A percentile compares a stretch with the other conserved stretches of the same genome.
phyloP scores from a whole-genome alignment of 2,329 filamentous ascomycete genomes.

The Huntiella omanensis region DNA sequence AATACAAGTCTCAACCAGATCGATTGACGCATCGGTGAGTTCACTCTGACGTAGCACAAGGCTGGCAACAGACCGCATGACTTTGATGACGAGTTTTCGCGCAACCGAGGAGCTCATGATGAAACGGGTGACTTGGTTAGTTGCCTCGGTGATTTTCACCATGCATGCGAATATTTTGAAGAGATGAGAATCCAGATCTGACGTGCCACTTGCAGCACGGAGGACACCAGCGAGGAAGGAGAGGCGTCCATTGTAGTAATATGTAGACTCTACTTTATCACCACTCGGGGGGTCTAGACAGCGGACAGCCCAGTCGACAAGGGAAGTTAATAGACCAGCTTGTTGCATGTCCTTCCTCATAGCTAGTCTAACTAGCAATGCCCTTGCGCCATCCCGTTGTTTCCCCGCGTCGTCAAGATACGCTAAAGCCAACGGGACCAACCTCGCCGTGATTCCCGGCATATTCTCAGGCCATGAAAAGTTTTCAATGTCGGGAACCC shows the following conservation, averaged over 20 bases:
- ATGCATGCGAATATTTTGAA: slow-evolving; percentile 45
- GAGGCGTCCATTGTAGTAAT: slow-evolving; percentile 60
- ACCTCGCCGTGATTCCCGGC: slow-evolving; percentile 50
- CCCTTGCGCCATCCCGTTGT: slow-evolving; percentile 73
- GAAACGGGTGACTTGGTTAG: slow-evolving; percentile 27
- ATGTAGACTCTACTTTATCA: slow-evolving; percentile 32
- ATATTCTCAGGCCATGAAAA: slow-evolving; percentile 39
- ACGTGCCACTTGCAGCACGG: slow-evolving; percentile 48
- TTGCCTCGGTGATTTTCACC: slow-evolving; percentile 35
- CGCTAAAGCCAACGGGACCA: slow-evolving; percentile 51
- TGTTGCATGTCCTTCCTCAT: slow-evolving; percentile 76
- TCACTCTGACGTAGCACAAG: slow-evolving; percentile 38
- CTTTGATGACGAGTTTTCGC: slow-evolving; percentile 68
- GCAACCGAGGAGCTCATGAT: slow-evolving; percentile 59
- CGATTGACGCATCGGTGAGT: slow-evolving; percentile 24
- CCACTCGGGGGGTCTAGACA: slow-evolving; percentile 30
- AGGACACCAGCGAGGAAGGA: slow-evolving; percentile 63
- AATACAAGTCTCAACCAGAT: slow-evolving; percentile 61
- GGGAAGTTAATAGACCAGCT: slow-evolving; percentile 45
- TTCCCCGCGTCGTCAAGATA: slow-evolving; percentile 64
- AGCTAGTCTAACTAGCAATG: slow-evolving; percentile 62
- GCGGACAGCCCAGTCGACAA: slow-evolving; percentile 53
- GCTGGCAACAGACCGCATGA: slow-evolving; percentile 55
- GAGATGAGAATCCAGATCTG: slow-evolving; percentile 52
- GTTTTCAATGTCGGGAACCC: slow-evolving; percentile 24